A percentile compares a stretch with the other conserved stretches of the same genome.
These are phyloP conservation scores for Pseudogymnoascus sp. DNA, from an alignment of 2,329 filamentous ascomycete species.

Conservation along the genomic window DNA sequence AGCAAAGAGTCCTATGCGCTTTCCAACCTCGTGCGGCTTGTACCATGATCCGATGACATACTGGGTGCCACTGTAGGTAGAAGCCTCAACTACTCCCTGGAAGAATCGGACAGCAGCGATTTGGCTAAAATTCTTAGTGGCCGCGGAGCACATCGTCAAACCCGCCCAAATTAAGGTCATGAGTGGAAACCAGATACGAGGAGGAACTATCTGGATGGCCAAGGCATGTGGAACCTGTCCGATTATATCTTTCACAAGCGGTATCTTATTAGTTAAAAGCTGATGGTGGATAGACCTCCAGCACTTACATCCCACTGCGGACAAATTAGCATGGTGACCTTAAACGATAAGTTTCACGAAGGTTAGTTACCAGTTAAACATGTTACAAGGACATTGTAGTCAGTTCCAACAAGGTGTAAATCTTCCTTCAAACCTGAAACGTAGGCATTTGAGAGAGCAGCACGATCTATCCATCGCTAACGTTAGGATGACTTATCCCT, in stretches of 20 bases:
- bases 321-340: too few relatives aligned
- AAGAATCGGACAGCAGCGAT: constrained; percentile 56
- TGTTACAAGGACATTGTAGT: too few relatives aligned
- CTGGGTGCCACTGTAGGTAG: constrained; percentile 50
- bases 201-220: constrained; percentile 38
- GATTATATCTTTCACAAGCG: constrained; percentile 36
- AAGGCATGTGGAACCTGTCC: constrained; percentile 57
- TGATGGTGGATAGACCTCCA: neutral
- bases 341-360: too few relatives aligned
- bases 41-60: constrained; percentile 58
- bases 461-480: constrained; percentile 34
- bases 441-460: constrained; percentile 48
- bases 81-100: constrained; percentile 48
- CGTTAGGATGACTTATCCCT: constrained; percentile 13
- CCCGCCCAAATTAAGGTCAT: constrained; percentile 60
- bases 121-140: constrained; percentile 41
- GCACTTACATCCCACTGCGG: neutral
- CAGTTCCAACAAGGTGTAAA: neutral
- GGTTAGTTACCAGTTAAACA: too few relatives aligned
- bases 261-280: too few relatives aligned
- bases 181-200: constrained; percentile 55
- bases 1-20: constrained; percentile 54
- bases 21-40: constrained; percentile 52
- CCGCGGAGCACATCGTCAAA: constrained; percentile 55
- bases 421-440: constrained; percentile 49